Evolutionary conservation across 495 filamentous ascomycete species (phyloP), one percentile per base, ranked within the genome.

Genomic region (Astrothelium macrocarpum): DNA sequence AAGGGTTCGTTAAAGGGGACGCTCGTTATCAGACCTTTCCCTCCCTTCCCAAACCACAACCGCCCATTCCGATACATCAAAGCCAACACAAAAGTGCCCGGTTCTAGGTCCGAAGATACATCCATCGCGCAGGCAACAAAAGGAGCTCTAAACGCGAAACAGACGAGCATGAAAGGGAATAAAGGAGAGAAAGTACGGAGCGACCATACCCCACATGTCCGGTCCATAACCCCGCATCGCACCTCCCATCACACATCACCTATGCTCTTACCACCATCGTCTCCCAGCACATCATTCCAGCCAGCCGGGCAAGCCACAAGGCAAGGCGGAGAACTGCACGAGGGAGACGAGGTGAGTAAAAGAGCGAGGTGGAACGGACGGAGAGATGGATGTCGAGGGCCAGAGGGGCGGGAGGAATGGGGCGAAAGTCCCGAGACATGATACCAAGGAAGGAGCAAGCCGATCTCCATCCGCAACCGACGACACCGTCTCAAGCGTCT

Each of bases 401-500:
- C 49, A 56, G 49, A 56, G 49, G 49, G 49, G 25, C 49, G 49
- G 49, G 49, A 56, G 49, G 49, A 20, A 56, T 56, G 49, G 49
- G 49, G 49, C 49, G 2, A 29, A 49, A 56, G 49, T 56, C 12
- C 49, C 49, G 49, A 56, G 49, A 56, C 49, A 56, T 56, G 25
- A 28, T 56, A 56, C 49, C 49, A 56, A 56, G 49, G 49, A 56
- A 56, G 49, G 49, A 56, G 49, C 49, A 56, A 56, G 49, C 49
- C 49, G 25, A 9, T 2, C 49, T 25, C 10, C 25, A 9, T 56
- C 25, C 23, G 5, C 5, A 11, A 25, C 49, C 49, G 25, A 56
- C 43, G 49, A 56, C 49, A 56, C 49, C 9, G 12, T 10, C 49
- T n/a, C 49, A 26, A 56, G 20, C 25, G 23, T 26, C 49, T 56